A percentile compares a stretch with the other conserved stretches of the same genome.
Evolutionary conservation across 345 rosid genomes (phyloP).

Genomic region (Eucalyptus guilfoylei): DNA sequence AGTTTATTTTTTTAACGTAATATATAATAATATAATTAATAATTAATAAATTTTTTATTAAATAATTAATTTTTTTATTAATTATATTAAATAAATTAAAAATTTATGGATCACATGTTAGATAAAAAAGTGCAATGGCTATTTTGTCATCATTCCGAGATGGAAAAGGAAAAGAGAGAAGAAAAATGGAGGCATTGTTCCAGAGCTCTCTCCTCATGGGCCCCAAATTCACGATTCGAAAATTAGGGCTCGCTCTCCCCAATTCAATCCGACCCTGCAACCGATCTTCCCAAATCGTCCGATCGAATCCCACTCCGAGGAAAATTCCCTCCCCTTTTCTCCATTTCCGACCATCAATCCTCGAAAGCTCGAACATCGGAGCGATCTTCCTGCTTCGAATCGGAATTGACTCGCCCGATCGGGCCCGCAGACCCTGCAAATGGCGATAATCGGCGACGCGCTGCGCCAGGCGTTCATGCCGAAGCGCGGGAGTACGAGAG

Average conservation of each 20-base stretch:
- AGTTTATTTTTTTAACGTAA: accelerated
- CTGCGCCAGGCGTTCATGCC: slow-evolving; percentile 89
- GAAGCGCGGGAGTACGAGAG: slow-evolving; percentile 78
- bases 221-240: background rate
- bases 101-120: accelerated
- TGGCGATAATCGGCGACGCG: slow-evolving; percentile 82
- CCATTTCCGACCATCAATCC: background rate
- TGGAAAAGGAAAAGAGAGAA: background rate
- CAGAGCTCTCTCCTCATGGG: background rate
- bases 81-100: background rate
- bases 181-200: background rate
- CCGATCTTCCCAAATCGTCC: background rate
- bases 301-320: background rate
- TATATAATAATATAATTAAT: too few relatives aligned
- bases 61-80: too few relatives aligned
- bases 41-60: too few relatives aligned
- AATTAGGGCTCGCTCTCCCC: background rate
- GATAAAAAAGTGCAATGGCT: accelerated
- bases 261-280: background rate
- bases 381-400: background rate
- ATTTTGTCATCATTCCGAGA: background rate
- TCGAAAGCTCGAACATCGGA: background rate
- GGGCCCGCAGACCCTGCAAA: background rate
- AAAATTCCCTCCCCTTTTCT: background rate
- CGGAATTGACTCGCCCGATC: background rate